A percentile compares a stretch with the other conserved stretches of the same genome.
Conservation (phyloP, 2,329 filamentous ascomycete genomes). For the Aspergillus fumigatiaffinis region DNA sequence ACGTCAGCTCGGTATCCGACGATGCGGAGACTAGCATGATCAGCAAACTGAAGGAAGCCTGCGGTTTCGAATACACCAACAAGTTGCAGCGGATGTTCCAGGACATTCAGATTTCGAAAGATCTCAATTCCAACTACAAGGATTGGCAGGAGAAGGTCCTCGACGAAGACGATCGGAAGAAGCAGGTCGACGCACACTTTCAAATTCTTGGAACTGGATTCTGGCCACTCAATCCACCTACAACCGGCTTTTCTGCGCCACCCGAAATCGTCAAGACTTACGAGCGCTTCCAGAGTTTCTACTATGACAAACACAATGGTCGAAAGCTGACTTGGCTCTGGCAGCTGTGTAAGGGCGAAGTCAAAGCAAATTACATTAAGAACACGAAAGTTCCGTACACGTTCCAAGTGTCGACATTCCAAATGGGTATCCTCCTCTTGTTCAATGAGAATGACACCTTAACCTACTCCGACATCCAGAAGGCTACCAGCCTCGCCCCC, state of each 20-base stretch:
- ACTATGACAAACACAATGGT: conserved; percentile 93
- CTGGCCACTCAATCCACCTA: conserved; percentile 87
- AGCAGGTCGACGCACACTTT: conserved; percentile 78
- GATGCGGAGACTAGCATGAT: conserved; percentile 99
- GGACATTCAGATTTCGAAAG: conserved; percentile 98
- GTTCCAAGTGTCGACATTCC: conserved; percentile 95
- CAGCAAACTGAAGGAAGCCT: conserved; percentile 96
- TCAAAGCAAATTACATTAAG: conserved; percentile 91
- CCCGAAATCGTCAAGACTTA: conserved; percentile 80
- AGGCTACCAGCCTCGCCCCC: conserved; percentile 71
- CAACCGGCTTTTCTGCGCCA: conserved; percentile 83
- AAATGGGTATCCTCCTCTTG: conserved; percentile 91
- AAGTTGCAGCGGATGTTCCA: conserved; percentile 99
- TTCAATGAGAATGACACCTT: conserved; percentile 90
- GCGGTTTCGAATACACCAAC: conserved; percentile 98
- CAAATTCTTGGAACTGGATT: conserved; percentile 94
- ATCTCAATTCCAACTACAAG: conserved; percentile 85
- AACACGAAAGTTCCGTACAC: conserved; percentile 86
- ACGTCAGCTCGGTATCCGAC: conserved; percentile 91
- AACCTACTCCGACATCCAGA: conserved; percentile 81
- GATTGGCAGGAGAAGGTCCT: conserved; percentile 68
- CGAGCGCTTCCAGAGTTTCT: conserved; percentile 85
- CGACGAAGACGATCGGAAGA: conserved; percentile 62
- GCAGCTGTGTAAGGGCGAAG: conserved; percentile 96
- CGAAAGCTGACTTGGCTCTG: conserved; percentile 97